Percentiles rank a stretch among this genome's conserved stretches.
Conservation (phyloP, 73 alveolate genomes). For the Halteria grandinella region DNA sequence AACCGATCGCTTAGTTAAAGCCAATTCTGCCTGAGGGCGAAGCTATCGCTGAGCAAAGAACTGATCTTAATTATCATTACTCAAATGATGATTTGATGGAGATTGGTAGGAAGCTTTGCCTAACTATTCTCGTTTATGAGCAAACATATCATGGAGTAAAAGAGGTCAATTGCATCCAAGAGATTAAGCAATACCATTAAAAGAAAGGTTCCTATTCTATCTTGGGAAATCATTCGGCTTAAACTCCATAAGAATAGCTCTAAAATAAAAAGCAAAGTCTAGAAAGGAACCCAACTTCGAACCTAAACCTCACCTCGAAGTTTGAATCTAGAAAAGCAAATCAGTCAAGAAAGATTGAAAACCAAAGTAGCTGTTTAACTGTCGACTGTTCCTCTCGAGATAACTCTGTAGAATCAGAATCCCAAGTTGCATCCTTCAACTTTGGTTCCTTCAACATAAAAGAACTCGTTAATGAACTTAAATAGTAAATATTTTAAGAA, state of each 20-base stretch:
- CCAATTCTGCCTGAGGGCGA: neutral
- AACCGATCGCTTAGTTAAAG: neutral
- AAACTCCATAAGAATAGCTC: neutral
- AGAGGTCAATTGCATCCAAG: slow-evolving; percentile 5
- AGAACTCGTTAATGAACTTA: neutral
- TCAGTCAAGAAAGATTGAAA: neutral
- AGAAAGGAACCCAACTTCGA: neutral
- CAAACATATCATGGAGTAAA: neutral
- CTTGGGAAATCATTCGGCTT: too few species aligned
- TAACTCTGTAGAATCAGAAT: neutral
- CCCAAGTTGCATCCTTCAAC: too few species aligned
- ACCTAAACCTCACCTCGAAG: neutral
- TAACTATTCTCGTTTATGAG: slow-evolving; percentile 23
- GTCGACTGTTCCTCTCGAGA: neutral
- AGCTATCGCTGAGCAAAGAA: neutral
- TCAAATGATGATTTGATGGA: slow-evolving; percentile 43
- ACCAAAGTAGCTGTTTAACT: neutral
- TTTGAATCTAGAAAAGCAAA: neutral
- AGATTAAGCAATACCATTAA: slow-evolving; percentile 29
- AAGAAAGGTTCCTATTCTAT: slow-evolving; percentile 11
- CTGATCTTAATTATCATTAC: slow-evolving; percentile 44
- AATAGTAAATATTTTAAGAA: neutral
- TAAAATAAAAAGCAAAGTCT: neutral
- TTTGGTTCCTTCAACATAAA: neutral
- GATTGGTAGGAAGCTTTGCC: slow-evolving; percentile 48